Conservation (phyloP, 352 stramenopile species). For the Pythium periplocum region DNA sequence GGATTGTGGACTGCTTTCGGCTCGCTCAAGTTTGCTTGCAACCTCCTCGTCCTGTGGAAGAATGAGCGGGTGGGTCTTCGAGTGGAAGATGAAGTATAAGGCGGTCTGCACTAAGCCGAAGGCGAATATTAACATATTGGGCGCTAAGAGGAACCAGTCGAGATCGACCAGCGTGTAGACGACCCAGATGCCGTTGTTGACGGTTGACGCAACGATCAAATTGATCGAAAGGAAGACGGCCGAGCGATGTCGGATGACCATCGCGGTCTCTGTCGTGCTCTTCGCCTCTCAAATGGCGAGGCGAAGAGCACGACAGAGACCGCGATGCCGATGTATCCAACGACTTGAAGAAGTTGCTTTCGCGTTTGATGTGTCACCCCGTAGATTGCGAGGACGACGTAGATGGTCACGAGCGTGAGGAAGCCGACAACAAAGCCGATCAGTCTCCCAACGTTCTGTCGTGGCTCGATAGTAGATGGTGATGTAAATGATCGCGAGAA, state of each 20-base stretch:
- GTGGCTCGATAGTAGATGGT: slow-evolving; percentile 45
- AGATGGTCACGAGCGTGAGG: slow-evolving; percentile 27
- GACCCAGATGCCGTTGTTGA: slow-evolving; percentile 47
- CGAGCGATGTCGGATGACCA: slow-evolving; percentile 18
- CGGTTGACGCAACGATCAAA: slow-evolving; percentile 31
- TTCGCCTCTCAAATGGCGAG: slow-evolving; percentile 58
- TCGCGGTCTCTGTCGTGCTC: too few species aligned
- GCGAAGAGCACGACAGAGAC: slow-evolving; percentile 49
- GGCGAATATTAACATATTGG: slow-evolving; percentile 31
- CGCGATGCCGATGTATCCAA: slow-evolving; percentile 32
- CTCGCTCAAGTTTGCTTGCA: too few species aligned
- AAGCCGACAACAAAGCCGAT: slow-evolving; percentile 15
- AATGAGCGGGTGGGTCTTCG: slow-evolving; percentile 16
- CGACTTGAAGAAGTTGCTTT: slow-evolving; percentile 17
- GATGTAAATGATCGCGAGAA: slow-evolving; percentile 38
- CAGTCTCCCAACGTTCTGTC: slow-evolving; percentile 27
- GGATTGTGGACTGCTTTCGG: too few species aligned
- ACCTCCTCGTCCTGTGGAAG: too few species aligned
- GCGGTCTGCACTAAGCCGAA: slow-evolving; percentile 29
- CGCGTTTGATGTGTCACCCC: slow-evolving; percentile 25
- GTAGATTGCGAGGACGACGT: slow-evolving; percentile 32
- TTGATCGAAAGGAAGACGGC: slow-evolving; percentile 40
- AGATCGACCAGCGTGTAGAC: slow-evolving; percentile 33
- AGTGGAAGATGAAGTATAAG: slow-evolving; percentile 42
- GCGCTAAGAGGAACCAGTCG: slow-evolving; percentile 51